A percentile compares a stretch with the other conserved stretches of the same genome.
Evolutionary conservation across 2,329 filamentous ascomycete genomes (phyloP).

Genomic region (Coniochaeta sp.): DNA sequence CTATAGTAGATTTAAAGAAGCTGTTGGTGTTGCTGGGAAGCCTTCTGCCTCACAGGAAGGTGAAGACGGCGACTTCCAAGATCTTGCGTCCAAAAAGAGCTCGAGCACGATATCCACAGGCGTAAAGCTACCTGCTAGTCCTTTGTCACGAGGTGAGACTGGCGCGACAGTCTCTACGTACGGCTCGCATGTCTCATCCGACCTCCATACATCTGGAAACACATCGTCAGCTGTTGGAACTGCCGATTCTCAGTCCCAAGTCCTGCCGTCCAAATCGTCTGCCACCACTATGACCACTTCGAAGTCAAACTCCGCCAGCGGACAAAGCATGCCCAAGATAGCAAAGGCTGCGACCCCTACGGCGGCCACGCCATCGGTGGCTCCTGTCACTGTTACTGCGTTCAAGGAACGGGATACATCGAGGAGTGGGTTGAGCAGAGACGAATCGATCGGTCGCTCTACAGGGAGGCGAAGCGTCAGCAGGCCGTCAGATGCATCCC

Average conservation of each 20-base stretch:
- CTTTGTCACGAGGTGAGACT: slow-evolving; percentile 18
- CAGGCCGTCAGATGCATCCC: slow-evolving; percentile 30
- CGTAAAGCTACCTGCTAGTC: slow-evolving; percentile 22
- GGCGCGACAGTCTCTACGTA: slow-evolving; percentile 23
- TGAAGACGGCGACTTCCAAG: slow-evolving; percentile 34
- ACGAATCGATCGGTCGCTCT: slow-evolving; percentile 33
- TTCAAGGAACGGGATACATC: slow-evolving; percentile 40
- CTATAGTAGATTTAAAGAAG: slow-evolving; percentile 78
- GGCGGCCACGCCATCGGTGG: slow-evolving; percentile 36
- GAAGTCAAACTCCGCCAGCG: slow-evolving; percentile 32
- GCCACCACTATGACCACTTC: slow-evolving; percentile 36
- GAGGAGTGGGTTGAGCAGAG: slow-evolving; percentile 29
- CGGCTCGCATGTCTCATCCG: slow-evolving; percentile 23
- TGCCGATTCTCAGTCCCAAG: slow-evolving; percentile 33
- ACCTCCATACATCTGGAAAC: slow-evolving; percentile 23
- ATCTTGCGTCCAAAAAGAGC: slow-evolving; percentile 34
- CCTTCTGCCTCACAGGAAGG: slow-evolving; percentile 14
- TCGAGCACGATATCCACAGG: slow-evolving; percentile 30
- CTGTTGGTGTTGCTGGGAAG: slow-evolving; percentile 61
- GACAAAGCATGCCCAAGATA: slow-evolving; percentile 33
- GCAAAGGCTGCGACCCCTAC: slow-evolving; percentile 32
- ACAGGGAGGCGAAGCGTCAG: slow-evolving; percentile 34
- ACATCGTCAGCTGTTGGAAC: slow-evolving; percentile 26
- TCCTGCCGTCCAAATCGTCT: slow-evolving; percentile 38
- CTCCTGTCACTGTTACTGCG: slow-evolving; percentile 41